A percentile compares a stretch with the other conserved stretches of the same genome.
These are phyloP conservation scores for Saraca asoca DNA, from an alignment of 331 rosid genomes.

Conservation along the genomic window DNA sequence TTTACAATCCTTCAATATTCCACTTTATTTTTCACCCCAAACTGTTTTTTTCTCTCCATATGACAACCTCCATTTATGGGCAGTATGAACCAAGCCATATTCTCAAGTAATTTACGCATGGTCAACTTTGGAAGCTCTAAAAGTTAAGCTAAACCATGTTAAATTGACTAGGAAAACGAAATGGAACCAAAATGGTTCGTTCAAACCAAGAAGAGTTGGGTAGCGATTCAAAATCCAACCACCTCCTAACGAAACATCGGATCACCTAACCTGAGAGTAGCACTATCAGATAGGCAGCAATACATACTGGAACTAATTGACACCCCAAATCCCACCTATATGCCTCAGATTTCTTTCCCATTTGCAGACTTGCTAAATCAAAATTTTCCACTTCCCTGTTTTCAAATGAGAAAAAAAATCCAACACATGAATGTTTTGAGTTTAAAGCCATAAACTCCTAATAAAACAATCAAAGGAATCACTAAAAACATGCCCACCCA, in stretches of 20 bases:
- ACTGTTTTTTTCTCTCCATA: slow-evolving; percentile 1
- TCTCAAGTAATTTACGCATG: slow-evolving; percentile 26
- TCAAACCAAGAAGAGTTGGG: slow-evolving; percentile 34
- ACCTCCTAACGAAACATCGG: background rate
- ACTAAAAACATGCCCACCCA: background rate
- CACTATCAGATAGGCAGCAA: slow-evolving; percentile 30
- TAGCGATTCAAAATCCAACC: slow-evolving; percentile 34
- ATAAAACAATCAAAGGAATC: too few relatives aligned
- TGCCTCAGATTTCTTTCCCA: background rate
- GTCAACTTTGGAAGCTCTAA: slow-evolving; percentile 11
- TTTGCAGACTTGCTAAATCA: too few relatives aligned
- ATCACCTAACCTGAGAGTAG: slow-evolving; percentile 46
- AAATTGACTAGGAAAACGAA: background rate
- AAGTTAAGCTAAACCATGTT: too few relatives aligned
- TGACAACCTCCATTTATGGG: slow-evolving; percentile 6
- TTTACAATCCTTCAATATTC: too few relatives aligned
- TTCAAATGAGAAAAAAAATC: too few relatives aligned
- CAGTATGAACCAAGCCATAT: slow-evolving; percentile 39
- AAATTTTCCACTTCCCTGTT: too few relatives aligned
- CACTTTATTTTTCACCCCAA: background rate
- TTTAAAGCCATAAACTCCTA: background rate
- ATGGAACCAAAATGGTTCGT: background rate
- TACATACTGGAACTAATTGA: background rate
- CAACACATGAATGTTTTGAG: too few relatives aligned
- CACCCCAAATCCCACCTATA: slow-evolving; percentile 22